These are phyloP conservation scores for Fomitopsis palustris DNA, from an alignment of 1,284 basidiomycete genomes.

Conservation along the genomic window DNA sequence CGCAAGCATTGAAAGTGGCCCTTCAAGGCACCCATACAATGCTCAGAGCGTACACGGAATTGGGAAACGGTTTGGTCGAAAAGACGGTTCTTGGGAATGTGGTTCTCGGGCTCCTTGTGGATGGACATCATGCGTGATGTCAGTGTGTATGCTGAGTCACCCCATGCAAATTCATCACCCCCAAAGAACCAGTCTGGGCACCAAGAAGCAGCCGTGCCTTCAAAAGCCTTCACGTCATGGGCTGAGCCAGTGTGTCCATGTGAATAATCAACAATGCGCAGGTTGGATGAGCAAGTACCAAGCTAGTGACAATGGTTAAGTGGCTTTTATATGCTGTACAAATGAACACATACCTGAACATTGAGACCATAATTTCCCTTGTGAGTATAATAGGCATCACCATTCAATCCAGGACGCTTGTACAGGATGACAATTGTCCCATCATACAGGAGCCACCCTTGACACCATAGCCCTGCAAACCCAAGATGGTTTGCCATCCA, in stretches of 20 bases:
- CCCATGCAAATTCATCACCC: slow-evolving; percentile 27
- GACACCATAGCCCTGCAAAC: slow-evolving; percentile 26
- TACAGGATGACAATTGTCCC: slow-evolving; percentile 33
- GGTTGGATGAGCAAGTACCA: slow-evolving; percentile 22
- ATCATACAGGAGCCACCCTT: slow-evolving; percentile 28
- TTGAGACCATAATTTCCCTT: slow-evolving; percentile 36
- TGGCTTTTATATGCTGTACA: too few species aligned
- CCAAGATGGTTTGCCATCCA: slow-evolving; percentile 32
- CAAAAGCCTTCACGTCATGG: slow-evolving; percentile 28
- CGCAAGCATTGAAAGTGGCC: slow-evolving; percentile 29
- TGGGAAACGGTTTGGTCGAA: slow-evolving; percentile 30
- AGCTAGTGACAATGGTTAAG: neutral
- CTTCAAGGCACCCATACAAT: slow-evolving; percentile 26
- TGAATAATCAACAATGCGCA: slow-evolving; percentile 29
- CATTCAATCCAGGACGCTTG: slow-evolving; percentile 26
- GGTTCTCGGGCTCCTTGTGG: slow-evolving; percentile 25
- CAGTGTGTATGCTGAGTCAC: slow-evolving; percentile 30
- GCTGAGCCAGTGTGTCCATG: slow-evolving; percentile 25
- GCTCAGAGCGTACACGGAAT: slow-evolving; percentile 31
- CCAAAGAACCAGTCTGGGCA: slow-evolving; percentile 17
- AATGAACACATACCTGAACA: slow-evolving; percentile 23
- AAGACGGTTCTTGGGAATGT: slow-evolving; percentile 21
- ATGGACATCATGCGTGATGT: slow-evolving; percentile 4
- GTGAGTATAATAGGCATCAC: slow-evolving; percentile 33
- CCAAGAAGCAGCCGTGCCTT: slow-evolving; percentile 14